Evolutionary conservation across 2,329 filamentous ascomycete genomes (phyloP).

Genomic region (Aspergillus neoniger): DNA sequence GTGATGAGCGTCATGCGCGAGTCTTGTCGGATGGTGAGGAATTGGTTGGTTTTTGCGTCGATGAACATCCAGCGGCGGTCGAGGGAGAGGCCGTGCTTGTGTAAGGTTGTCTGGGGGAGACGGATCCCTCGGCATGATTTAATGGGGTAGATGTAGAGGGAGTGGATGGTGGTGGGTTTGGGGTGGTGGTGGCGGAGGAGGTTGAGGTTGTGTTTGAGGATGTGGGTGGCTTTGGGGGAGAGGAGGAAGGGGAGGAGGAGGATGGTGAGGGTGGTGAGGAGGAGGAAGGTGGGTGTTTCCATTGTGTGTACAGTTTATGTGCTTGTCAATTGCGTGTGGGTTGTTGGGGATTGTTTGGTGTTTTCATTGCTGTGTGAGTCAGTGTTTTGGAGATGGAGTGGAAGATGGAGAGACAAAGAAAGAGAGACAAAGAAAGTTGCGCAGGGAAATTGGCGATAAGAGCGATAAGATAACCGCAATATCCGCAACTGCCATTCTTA

Average conservation of each 20-base stretch:
- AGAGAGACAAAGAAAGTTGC: background rate
- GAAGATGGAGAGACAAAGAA: no score
- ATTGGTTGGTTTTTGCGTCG: constrained; percentile 54
- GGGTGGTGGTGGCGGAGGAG: constrained; percentile 17
- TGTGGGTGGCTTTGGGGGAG: constrained; percentile 11
- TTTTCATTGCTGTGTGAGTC: background rate
- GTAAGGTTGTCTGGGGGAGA: constrained; percentile 54
- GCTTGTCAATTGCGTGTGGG: no score
- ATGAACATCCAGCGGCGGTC: constrained; percentile 70
- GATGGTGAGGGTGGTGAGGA: background rate
- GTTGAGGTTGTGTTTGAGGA: constrained; percentile 18
- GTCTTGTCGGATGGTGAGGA: constrained; percentile 64
- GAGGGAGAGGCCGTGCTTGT: constrained; percentile 60
- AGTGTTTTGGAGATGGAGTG: background rate
- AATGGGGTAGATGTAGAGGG: constrained; percentile 63
- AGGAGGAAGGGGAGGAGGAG: background rate
- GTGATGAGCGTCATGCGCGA: constrained; percentile 65
- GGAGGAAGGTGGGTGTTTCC: background rate
- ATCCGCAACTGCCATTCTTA: no score
- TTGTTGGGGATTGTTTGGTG: no score
- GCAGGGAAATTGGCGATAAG: background rate
- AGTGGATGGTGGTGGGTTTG: constrained; percentile 31
- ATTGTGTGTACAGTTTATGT: background rate
- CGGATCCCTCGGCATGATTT: constrained; percentile 67
- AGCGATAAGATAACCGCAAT: background rate